phyloP scores from a whole-genome alignment of 129 eudicot species.

The Chrysanthemum seticuspe region DNA sequence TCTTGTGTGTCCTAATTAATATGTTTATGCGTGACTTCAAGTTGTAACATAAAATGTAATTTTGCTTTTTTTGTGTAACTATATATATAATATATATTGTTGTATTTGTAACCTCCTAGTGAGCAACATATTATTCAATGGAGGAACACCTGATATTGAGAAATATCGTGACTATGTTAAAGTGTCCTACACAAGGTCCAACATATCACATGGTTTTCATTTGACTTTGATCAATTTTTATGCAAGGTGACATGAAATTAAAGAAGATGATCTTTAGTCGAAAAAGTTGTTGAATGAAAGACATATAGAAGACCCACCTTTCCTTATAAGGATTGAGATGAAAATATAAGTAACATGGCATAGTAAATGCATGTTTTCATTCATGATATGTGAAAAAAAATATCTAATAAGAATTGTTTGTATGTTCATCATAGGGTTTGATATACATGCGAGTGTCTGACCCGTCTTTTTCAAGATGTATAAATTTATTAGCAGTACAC shows the following conservation, averaged over 20 bases:
- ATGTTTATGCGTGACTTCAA: not conserved
- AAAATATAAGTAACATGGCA: slow-evolving; percentile 29
- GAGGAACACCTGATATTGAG: not conserved
- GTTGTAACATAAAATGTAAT: slow-evolving; percentile 14
- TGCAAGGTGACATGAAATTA: slow-evolving; percentile 21
- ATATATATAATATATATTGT: not conserved
- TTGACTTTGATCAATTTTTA: slow-evolving; percentile 4
- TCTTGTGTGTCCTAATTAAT: slow-evolving; percentile 28
- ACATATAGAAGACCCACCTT: slow-evolving; percentile 16
- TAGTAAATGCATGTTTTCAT: slow-evolving; percentile 24
- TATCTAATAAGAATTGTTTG: not conserved
- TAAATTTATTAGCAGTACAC: too few relatives aligned
- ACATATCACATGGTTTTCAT: slow-evolving; percentile 14
- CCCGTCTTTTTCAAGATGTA: too few relatives aligned
- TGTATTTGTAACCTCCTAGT: slow-evolving; percentile 1
- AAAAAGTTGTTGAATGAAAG: slow-evolving; percentile 26
- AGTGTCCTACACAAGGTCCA: slow-evolving; percentile 5
- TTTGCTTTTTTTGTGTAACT: slow-evolving; percentile 6
- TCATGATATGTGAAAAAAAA: not conserved
- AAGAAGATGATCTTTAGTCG: slow-evolving; percentile 16
- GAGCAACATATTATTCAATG: slow-evolving; percentile 15
- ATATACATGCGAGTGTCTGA: not conserved
- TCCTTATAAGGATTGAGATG: not conserved
- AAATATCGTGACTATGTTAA: not conserved
- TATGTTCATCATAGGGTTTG: not conserved